phyloP scores from a whole-genome alignment of 2,329 filamentous ascomycete species.

The Pseudogymnoascus sp. region DNA sequence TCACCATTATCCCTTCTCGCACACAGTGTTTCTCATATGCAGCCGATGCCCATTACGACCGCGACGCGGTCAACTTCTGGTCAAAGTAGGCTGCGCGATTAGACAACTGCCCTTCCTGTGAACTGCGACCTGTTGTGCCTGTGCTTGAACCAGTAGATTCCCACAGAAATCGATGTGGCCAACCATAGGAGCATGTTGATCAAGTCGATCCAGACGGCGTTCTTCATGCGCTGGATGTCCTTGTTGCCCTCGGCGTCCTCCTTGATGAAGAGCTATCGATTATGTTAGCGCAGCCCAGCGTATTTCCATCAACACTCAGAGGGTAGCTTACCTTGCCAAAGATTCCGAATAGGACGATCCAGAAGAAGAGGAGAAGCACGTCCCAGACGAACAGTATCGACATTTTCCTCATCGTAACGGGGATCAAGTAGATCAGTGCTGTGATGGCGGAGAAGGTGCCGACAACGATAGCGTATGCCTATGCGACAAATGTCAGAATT shows the following conservation, averaged over 20 bases:
- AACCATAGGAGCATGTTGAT: conserved; percentile 71
- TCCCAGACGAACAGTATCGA: conserved; percentile 60
- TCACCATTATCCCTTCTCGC: neutral
- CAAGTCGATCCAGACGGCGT: conserved; percentile 77
- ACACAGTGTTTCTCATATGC: neutral
- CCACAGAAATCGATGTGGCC: conserved; percentile 48
- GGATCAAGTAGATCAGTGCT: conserved; percentile 56
- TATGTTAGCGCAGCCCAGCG: neutral
- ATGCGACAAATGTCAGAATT: conserved; percentile 10
- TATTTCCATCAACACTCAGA: neutral
- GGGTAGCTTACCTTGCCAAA: conserved; percentile 55
- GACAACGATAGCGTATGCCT: conserved; percentile 67
- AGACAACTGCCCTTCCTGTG: conserved; percentile 52
- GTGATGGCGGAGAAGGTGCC: conserved; percentile 60
- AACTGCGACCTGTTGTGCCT: conserved; percentile 47
- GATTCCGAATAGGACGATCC: conserved; percentile 74
- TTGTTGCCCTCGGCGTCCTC: conserved; percentile 56
- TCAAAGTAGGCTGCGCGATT: conserved; percentile 15
- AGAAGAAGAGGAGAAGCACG: conserved; percentile 65
- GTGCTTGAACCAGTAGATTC: conserved; percentile 52
- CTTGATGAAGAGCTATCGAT: conserved; percentile 58
- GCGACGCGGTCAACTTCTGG: neutral
- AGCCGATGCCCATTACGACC: conserved; percentile 1
- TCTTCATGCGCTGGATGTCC: conserved; percentile 70
- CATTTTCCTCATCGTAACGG: conserved; percentile 47